phyloP scores from a whole-genome alignment of 129 eudicot species.

The Mikania micrantha region DNA sequence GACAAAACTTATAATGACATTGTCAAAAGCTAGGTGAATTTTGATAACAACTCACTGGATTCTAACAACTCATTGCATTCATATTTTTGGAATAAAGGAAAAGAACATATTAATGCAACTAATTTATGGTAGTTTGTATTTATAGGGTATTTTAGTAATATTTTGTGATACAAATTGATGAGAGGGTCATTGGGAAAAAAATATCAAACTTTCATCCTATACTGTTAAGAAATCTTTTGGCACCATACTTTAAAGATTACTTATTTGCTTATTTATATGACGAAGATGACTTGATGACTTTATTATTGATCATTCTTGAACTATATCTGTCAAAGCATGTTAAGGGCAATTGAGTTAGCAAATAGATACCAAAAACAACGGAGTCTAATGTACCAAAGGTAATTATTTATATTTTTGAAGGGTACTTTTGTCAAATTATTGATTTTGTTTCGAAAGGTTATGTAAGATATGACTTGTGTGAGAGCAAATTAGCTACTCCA shows the following conservation, averaged over 20 bases:
- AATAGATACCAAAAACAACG: background rate
- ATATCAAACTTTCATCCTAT: background rate
- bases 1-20: background rate
- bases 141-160: background rate
- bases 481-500: background rate
- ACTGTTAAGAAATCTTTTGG: background rate
- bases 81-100: background rate
- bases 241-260: background rate
- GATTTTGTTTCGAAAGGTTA: background rate
- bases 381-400: background rate
- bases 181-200: background rate
- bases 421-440: background rate
- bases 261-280: background rate
- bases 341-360: background rate
- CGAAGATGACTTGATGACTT: background rate
- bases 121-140: background rate
- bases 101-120: background rate
- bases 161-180: background rate
- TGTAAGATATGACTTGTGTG: too few species aligned
- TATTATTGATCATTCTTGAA: background rate
- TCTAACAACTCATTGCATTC: background rate
- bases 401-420: background rate
- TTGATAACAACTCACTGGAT: background rate
- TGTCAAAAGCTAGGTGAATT: background rate
- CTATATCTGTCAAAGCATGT: background rate